Base-by-base conservation (phyloP, 139 green algal species). In the Coccomyxa sp. region DNA sequence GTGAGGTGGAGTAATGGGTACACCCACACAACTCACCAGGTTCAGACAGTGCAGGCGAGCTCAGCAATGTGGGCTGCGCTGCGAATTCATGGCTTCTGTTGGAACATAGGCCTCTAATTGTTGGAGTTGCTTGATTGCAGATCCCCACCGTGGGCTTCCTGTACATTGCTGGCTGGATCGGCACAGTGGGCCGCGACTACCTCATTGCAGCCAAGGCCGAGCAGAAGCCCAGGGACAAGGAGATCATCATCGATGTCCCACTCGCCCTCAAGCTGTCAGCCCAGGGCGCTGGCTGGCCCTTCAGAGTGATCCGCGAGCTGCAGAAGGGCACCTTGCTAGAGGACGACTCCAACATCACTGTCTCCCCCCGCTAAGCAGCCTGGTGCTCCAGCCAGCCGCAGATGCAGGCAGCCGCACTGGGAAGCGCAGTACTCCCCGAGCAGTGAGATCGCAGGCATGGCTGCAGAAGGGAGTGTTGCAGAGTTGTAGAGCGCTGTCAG, bases 201-300 rank as follows among this genome's bases (percentile, higher is more conserved):
- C 86, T 99, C 74, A 86, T 90, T 51, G 59, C 76, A 31, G 82
- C 85, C 60, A 90, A 91, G 86, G 79, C 79, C 17, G 91, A 82
- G 21, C 90, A 92, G 86, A 96, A 95, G 90, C 92, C 94, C 68
- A 95, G 85, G 0, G 90, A 98, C 86, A 98, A 97, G 92, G 96
- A 99, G 95, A 97, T 97, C 91, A 99, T 99, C 91, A 98, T 99
- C 79, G 95, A 99, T 80, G 96, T 98, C 57, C 96, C 96, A 58
- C 80, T 95, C 75, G 96, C 96, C 9, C 59, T 95, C 21, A 87
- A 87, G 79, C 76, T 88, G 67, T 74, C 83, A 23, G 1, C 45
- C 17, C 51, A 81, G 87, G 93, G 93, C 78, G 83, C 88, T 32
- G 91, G 68, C 74, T 99, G 96, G 96, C 96, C 96, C 78, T 80